These are phyloP conservation scores for Yarrowia sp. DNA, from an alignment of 805 yeast genomes.

Conservation along the genomic window DNA sequence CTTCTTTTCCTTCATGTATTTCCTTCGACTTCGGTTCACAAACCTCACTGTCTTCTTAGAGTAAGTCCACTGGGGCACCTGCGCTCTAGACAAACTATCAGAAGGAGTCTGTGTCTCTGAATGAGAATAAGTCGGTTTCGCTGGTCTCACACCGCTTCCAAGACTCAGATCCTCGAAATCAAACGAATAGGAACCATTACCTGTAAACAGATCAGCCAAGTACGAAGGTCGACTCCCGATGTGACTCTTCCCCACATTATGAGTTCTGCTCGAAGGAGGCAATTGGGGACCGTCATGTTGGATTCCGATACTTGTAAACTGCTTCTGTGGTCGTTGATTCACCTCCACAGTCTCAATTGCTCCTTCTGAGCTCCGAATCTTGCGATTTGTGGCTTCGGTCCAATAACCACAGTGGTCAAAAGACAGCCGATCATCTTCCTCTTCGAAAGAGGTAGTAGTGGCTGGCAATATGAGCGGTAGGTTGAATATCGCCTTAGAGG, in stretches of 20 bases:
- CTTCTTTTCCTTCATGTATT: conserved; percentile 16
- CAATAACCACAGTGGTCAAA: conserved; percentile 14
- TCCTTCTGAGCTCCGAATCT: neutral
- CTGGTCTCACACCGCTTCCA: neutral
- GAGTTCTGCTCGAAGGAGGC: neutral
- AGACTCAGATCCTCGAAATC: neutral
- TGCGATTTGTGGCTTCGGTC: neutral
- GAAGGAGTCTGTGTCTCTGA: conserved; percentile 13
- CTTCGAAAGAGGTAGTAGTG: neutral
- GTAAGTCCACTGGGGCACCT: conserved; percentile 7
- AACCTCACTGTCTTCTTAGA: conserved; percentile 4
- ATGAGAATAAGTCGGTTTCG: neutral
- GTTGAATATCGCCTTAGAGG: neutral
- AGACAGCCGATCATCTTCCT: conserved; percentile 1
- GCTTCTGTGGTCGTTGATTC: neutral
- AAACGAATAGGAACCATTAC: neutral
- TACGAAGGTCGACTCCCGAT: neutral
- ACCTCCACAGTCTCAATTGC: neutral
- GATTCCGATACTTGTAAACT: neutral
- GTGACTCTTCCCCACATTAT: neutral
- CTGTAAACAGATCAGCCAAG: conserved; percentile 2
- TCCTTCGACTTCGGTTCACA: conserved; percentile 18
- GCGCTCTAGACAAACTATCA: neutral
- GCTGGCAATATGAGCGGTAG: neutral
- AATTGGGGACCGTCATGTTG: conserved; percentile 11